phyloP scores from a whole-genome alignment of 1,139 yeast species.

The Taphrina populina region DNA sequence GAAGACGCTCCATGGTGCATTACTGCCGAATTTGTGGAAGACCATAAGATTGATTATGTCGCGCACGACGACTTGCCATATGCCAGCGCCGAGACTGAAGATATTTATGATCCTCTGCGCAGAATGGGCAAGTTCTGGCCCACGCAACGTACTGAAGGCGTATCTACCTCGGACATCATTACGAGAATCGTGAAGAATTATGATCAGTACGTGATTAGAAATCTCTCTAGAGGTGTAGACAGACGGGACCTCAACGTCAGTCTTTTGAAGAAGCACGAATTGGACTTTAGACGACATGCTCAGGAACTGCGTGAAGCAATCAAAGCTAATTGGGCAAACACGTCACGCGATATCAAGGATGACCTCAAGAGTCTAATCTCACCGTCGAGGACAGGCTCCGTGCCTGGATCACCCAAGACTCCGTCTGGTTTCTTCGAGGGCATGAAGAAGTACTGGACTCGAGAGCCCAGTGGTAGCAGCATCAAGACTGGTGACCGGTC shows the following conservation, averaged over 20 bases:
- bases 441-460: conserved; percentile 28
- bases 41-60: conserved; percentile 87
- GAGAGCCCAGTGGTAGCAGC: conserved; percentile 19
- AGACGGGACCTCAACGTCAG: conserved; percentile 93
- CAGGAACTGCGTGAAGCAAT: conserved; percentile 67
- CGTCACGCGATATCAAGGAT: conserved; percentile 33
- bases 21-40: conserved; percentile 70
- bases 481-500: conserved; percentile 12
- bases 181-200: conserved; percentile 92
- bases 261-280: conserved; percentile 94
- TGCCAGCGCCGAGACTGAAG: conserved; percentile 73
- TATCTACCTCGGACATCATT: conserved; percentile 91
- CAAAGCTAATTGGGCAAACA: conserved; percentile 34
- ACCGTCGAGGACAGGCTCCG: conserved; percentile 13
- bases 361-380: conserved; percentile 26
- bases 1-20: conserved; percentile 96
- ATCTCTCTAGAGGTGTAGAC: conserved; percentile 96
- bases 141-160: conserved; percentile 95
- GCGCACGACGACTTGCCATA: conserved; percentile 98
- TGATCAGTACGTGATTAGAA: conserved; percentile 93
- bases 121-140: conserved; percentile 85
- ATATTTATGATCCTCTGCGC: conserved; percentile 88
- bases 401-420: conserved; percentile 29
- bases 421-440: conserved; percentile 27
- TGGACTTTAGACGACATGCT: conserved; percentile 87